Percentiles rank a stretch among this genome's conserved stretches.
Conservation (phyloP, 2,329 filamentous ascomycete genomes). For the Phyllosticta capitalensis region DNA sequence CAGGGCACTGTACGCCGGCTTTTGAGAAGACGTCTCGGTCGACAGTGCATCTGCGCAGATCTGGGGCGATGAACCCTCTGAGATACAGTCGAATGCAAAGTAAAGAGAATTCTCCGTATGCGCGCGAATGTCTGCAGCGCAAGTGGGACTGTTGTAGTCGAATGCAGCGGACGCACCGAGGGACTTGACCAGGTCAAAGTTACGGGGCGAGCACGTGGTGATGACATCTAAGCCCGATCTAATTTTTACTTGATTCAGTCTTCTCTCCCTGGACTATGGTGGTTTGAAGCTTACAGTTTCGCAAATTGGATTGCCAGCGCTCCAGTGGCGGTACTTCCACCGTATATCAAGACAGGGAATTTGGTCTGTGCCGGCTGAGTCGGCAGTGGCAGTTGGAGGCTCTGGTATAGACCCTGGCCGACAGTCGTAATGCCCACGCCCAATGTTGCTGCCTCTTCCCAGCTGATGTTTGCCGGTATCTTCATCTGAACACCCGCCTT, state of each 20-base stretch:
- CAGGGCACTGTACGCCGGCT: constrained; percentile 32
- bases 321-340: constrained; percentile 43
- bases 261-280: not conserved
- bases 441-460: constrained; percentile 45
- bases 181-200: constrained; percentile 10
- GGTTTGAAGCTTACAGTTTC: constrained; percentile 3
- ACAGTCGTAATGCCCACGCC: constrained; percentile 44
- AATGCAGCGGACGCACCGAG: constrained; percentile 22
- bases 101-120: constrained; percentile 36
- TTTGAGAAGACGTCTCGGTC: constrained; percentile 4
- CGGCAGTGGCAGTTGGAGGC: constrained; percentile 38
- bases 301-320: constrained; percentile 42
- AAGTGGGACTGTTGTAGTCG: constrained; percentile 40
- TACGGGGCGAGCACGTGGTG: constrained; percentile 11
- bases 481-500: constrained; percentile 41
- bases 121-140: constrained; percentile 37
- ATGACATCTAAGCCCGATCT: constrained; percentile 11
- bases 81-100: constrained; percentile 42
- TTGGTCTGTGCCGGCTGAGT: constrained; percentile 25
- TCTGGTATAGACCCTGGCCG: constrained; percentile 39
- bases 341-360: constrained; percentile 40
- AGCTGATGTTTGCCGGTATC: constrained; percentile 39
- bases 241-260: not conserved
- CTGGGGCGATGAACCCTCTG: constrained; percentile 26
- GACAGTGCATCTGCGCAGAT: constrained; percentile 35